phyloP scores from a whole-genome alignment of 805 yeast species.

The Metschnikowia anglica region DNA sequence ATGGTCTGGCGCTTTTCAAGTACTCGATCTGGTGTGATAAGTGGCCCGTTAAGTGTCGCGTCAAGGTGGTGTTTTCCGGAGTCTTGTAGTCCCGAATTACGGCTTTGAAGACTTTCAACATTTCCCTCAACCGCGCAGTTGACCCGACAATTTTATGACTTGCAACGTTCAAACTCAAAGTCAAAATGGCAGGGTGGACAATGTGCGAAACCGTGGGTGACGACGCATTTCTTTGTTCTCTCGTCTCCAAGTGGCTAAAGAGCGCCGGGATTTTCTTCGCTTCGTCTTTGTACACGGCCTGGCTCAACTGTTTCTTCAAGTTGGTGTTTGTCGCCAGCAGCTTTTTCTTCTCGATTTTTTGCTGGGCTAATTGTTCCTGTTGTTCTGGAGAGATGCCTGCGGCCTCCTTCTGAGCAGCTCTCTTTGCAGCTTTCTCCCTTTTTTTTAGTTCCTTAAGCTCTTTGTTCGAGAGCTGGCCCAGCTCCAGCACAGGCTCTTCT shows the following conservation, averaged over 20 bases:
- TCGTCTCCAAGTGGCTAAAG: constrained; percentile 77
- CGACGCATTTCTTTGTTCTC: constrained; percentile 65
- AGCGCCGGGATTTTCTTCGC: constrained; percentile 57
- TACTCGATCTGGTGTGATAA: constrained; percentile 91
- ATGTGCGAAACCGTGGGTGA: constrained; percentile 59
- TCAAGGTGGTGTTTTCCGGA: constrained; percentile 79
- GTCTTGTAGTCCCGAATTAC: constrained; percentile 81
- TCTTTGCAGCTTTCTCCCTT: constrained; percentile 85
- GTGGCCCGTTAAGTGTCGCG: constrained; percentile 85
- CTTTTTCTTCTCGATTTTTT: constrained; percentile 43
- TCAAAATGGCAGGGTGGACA: constrained; percentile 82
- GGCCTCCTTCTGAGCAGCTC: constrained; percentile 83
- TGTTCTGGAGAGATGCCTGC: constrained; percentile 53
- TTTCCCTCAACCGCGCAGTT: constrained; percentile 75
- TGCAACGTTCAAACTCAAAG: constrained; percentile 76
- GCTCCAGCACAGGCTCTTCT: constrained; percentile 10
- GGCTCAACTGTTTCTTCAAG: constrained; percentile 53
- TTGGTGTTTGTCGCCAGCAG: constrained; percentile 46
- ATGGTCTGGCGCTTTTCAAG: constrained; percentile 84
- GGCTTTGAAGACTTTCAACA: constrained; percentile 79
- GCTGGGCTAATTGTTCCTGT: constrained; percentile 41
- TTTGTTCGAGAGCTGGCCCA: constrained; percentile 55
- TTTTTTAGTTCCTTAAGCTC: constrained; percentile 86
- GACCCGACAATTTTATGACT: constrained; percentile 89
- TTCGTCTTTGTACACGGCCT: constrained; percentile 46